A percentile compares a stretch with the other conserved stretches of the same genome.
These are phyloP conservation scores for Abortiporus biennis DNA, from an alignment of 1,284 basidiomycete species.

Conservation along the genomic window DNA sequence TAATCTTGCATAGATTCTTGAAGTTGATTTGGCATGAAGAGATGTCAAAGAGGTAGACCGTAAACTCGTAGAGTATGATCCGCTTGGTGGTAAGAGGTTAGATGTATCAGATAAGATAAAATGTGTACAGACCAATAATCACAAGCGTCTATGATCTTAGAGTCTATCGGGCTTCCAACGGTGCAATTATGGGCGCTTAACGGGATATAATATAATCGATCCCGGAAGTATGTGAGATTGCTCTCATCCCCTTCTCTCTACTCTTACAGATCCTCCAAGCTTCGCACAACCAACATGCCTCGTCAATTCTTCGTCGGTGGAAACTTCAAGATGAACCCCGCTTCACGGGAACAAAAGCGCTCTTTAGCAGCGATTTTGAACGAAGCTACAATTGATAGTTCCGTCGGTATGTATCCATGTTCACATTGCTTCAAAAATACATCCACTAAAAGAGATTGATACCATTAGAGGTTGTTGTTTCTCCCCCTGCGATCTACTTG, in stretches of 20 bases:
- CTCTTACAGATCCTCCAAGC: background rate
- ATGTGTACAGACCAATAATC: too few relatives aligned
- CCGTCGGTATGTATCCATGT: conserved; percentile 51
- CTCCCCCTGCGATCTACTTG: conserved; percentile 87
- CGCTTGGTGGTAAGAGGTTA: too few relatives aligned
- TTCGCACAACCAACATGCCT: conserved; percentile 37
- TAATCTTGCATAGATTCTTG: too few relatives aligned
- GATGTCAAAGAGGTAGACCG: too few relatives aligned
- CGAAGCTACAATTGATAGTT: conserved; percentile 67
- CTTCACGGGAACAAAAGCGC: conserved; percentile 56
- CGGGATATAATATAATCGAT: background rate
- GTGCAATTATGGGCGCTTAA: too few relatives aligned
- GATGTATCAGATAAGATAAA: too few relatives aligned
- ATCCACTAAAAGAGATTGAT: too few relatives aligned
- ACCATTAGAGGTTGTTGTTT: conserved; percentile 92
- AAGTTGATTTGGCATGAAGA: too few relatives aligned
- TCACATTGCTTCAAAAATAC: too few relatives aligned
- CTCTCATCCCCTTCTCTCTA: background rate
- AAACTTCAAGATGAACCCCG: conserved; percentile 96
- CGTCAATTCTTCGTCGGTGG: conserved; percentile 89
- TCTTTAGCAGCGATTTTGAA: conserved; percentile 68
- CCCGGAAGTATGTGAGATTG: background rate
- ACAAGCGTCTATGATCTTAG: too few relatives aligned
- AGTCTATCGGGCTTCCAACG: too few relatives aligned
- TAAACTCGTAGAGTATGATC: too few relatives aligned